Evolutionary conservation across 129 eudicot species (phyloP).

Genomic region (Lactuca saligna): DNA sequence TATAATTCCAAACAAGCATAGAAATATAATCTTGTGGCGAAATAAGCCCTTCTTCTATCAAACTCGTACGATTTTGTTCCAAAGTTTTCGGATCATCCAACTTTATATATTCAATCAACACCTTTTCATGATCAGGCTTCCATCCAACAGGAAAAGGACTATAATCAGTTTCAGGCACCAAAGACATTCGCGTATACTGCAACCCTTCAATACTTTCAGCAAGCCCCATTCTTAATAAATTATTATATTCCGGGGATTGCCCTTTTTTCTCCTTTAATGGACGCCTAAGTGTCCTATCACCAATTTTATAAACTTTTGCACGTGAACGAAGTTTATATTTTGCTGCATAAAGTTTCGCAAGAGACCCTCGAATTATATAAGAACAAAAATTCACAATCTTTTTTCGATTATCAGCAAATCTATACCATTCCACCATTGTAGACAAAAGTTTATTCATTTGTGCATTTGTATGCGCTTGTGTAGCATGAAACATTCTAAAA

Average conservation of each 20-base stretch:
- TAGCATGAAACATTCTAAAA: conserved; percentile 89
- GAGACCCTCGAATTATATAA: conserved; percentile 87
- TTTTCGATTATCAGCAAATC: conserved; percentile 93
- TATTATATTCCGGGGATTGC: conserved; percentile 72
- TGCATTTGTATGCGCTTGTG: conserved; percentile 95
- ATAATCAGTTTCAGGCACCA: conserved; percentile 88
- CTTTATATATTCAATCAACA: conserved; percentile 72
- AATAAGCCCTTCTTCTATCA: conserved; percentile 66
- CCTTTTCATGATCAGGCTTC: conserved; percentile 90
- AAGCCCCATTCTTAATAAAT: conserved; percentile 85
- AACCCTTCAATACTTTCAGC: conserved; percentile 91
- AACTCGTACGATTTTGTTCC: conserved; percentile 50
- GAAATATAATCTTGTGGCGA: conserved; percentile 86
- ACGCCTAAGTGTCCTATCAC: conserved; percentile 67
- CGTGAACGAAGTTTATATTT: conserved; percentile 93
- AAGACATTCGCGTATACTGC: conserved; percentile 78
- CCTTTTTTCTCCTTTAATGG: conserved; percentile 77
- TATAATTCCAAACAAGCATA: conserved; percentile 87
- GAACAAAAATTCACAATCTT: conserved; percentile 93
- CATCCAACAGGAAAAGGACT: conserved; percentile 77
- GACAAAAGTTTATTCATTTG: conserved; percentile 93
- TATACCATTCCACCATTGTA: conserved; percentile 97
- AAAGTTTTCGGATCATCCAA: conserved; percentile 67
- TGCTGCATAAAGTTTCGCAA: conserved; percentile 96
- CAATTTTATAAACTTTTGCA: conserved; percentile 89